Conservation (phyloP, 2,329 filamentous ascomycete genomes). For the Cladobotryum mycophilum region DNA sequence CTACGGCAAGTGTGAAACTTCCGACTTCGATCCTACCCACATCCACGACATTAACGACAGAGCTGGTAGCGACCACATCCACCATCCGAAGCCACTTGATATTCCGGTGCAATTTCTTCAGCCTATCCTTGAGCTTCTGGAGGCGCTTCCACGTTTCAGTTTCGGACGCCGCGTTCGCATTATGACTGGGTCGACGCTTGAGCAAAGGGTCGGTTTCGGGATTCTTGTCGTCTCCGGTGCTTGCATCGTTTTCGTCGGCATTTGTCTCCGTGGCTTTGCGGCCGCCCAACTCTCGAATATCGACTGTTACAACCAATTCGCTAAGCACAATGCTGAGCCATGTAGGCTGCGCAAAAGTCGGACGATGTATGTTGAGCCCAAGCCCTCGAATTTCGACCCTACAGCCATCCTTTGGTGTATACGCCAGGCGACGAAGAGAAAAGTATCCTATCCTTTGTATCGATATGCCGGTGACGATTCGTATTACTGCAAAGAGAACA, state of each 20-base stretch:
- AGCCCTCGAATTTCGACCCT: constrained; percentile 85
- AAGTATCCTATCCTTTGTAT: constrained; percentile 94
- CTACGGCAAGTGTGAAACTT: constrained; percentile 76
- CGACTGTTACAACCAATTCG: constrained; percentile 78
- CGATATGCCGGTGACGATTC: constrained; percentile 87
- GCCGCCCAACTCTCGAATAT: constrained; percentile 60
- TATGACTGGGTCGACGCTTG: constrained; percentile 11
- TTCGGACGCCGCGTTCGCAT: constrained; percentile 33
- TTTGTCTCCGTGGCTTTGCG: constrained; percentile 32
- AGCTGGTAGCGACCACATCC: constrained; percentile 79
- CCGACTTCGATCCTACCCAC: constrained; percentile 83
- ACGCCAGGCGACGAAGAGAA: constrained; percentile 83
- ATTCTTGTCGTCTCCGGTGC: constrained; percentile 19
- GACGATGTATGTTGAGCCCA: constrained; percentile 81
- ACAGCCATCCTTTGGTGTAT: constrained; percentile 81
- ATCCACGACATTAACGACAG: constrained; percentile 67
- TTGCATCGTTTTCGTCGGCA: constrained; percentile 22
- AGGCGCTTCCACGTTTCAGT: constrained; percentile 77
- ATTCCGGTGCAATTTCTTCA: constrained; percentile 80
- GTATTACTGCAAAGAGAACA: constrained; percentile 84
- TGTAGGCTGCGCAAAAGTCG: constrained; percentile 94
- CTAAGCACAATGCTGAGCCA: constrained; percentile 88
- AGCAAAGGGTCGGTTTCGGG: constrained; percentile 12
- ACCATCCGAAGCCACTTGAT: constrained; percentile 86
- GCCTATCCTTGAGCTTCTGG: constrained; percentile 71